A percentile compares a stretch with the other conserved stretches of the same genome.
phyloP scores from a whole-genome alignment of 139 green algal species.

The Haematococcus sp. region DNA sequence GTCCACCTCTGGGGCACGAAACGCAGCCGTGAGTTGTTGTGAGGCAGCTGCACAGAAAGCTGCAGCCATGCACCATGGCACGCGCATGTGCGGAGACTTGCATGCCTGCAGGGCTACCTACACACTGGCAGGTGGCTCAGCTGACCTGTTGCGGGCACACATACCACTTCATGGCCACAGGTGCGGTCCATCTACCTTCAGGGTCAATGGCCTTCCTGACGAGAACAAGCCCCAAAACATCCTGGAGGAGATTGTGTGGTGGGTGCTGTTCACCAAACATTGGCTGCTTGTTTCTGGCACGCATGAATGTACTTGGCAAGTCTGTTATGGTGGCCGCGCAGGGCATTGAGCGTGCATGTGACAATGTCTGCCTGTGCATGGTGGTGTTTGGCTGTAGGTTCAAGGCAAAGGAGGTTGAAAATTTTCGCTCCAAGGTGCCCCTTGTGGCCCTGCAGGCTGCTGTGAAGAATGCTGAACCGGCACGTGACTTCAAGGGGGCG shows the following conservation, averaged over 20 bases:
- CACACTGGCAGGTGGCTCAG: no score
- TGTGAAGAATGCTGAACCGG: slow-evolving; percentile 44
- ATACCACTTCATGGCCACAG: slow-evolving; percentile 28
- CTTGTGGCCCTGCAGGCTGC: slow-evolving; percentile 44
- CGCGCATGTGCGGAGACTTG: neutral
- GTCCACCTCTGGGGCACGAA: slow-evolving; percentile 66
- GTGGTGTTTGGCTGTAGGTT: no score
- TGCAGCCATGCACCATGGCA: no score
- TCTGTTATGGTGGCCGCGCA: no score
- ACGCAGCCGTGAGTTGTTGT: slow-evolving; percentile 55
- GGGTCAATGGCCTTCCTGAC: slow-evolving; percentile 62
- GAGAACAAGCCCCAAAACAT: slow-evolving; percentile 94
- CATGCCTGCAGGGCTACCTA: no score
- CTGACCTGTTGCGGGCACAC: neutral
- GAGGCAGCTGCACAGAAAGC: no score
- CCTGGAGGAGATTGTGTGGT: slow-evolving; percentile 99
- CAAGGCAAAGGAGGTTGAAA: slow-evolving; percentile 83
- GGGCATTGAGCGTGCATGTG: no score
- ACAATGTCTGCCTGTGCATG: no score
- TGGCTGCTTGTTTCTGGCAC: no score
- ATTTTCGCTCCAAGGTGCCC: slow-evolving; percentile 57
- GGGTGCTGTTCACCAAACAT: no score
- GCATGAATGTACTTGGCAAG: no score
- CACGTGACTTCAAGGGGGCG: slow-evolving; percentile 90
- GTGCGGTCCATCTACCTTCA: slow-evolving; percentile 77